phyloP scores from a whole-genome alignment of 768 basidiomycete species.

The Coprinellus micaceus region DNA sequence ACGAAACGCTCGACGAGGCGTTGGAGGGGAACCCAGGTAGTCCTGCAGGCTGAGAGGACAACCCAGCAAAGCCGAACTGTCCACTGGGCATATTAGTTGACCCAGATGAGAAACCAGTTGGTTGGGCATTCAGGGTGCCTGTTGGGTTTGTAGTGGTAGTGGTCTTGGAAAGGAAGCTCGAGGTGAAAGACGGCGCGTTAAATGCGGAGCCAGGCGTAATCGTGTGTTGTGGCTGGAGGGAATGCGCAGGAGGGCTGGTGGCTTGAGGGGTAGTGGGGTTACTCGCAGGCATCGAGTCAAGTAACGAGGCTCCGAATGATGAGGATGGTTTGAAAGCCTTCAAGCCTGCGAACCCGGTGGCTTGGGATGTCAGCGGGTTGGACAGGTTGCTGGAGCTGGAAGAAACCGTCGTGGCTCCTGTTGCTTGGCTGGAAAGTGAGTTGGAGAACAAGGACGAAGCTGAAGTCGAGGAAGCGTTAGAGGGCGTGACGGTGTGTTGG shows the following conservation, averaged over 20 bases:
- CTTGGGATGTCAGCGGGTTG: conserved; percentile 33
- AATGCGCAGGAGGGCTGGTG: background rate
- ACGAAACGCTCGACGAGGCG: background rate
- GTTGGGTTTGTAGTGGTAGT: conserved; percentile 26
- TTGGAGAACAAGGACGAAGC: conserved; percentile 43
- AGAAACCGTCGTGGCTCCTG: conserved; percentile 38
- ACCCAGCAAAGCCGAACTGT: background rate
- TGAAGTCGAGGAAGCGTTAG: no score
- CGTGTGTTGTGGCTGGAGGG: background rate
- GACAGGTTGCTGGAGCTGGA: conserved; percentile 16
- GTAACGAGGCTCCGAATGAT: conserved; percentile 70
- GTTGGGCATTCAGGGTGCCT: conserved; percentile 4
- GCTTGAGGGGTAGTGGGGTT: background rate
- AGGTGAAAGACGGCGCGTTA: background rate
- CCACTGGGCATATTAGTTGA: background rate
- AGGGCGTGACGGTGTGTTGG: conserved; percentile 36
- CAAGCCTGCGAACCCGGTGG: conserved; percentile 55
- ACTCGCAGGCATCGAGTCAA: conserved; percentile 74
- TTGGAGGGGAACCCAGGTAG: conserved; percentile 9
- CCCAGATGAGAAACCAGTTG: conserved; percentile 2
- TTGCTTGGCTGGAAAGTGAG: conserved; percentile 48
- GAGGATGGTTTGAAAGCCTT: conserved; percentile 83
- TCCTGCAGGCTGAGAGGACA: background rate
- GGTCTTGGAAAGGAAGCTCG: background rate
- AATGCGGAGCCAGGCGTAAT: background rate